Evolutionary conservation across 192 early-diverging fungal genomes (phyloP).

Genomic region (Umbelopsis isabellina): DNA sequence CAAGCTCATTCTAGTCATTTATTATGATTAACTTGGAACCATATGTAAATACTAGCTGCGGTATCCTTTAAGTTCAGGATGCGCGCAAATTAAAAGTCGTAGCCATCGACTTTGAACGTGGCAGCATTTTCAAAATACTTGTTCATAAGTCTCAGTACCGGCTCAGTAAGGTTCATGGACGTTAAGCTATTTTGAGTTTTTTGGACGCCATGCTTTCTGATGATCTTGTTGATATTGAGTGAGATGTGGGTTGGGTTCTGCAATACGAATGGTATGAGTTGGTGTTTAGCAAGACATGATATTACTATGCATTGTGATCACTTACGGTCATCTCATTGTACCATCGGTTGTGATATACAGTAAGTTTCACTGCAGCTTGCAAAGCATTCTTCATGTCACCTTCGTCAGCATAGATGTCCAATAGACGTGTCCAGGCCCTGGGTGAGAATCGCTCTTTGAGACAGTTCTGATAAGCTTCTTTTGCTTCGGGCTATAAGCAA

Average conservation of each 20-base stretch:
- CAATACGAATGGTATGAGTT: not conserved
- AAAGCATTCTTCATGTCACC: conserved; percentile 68
- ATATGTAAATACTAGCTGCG: too few species aligned
- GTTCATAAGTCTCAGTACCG: conserved; percentile 63
- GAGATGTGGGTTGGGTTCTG: conserved; percentile 71
- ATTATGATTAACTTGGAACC: too few species aligned
- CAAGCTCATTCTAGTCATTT: too few species aligned
- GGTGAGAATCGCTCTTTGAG: conserved; percentile 74
- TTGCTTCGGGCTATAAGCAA: conserved; percentile 60
- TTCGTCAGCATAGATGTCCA: conserved; percentile 53
- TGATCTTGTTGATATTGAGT: conserved; percentile 63
- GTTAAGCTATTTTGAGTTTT: conserved; percentile 80
- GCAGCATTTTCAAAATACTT: conserved; percentile 55
- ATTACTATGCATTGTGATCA: not conserved
- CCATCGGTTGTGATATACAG: conserved; percentile 66
- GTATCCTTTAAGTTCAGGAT: too few species aligned
- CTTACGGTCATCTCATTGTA: conserved; percentile 64
- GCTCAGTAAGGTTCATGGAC: conserved; percentile 68
- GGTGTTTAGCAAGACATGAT: too few species aligned
- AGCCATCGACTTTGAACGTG: conserved; percentile 52
- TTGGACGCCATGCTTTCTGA: conserved; percentile 72
- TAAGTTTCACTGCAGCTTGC: conserved; percentile 63
- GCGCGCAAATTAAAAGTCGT: conserved; percentile 8
- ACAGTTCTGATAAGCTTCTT: conserved; percentile 71
- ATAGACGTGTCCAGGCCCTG: conserved; percentile 67